Evolutionary conservation across 805 yeast genomes (phyloP), one percentile per base, ranked within the genome.

Genomic region (Candida nonsorbophila): DNA sequence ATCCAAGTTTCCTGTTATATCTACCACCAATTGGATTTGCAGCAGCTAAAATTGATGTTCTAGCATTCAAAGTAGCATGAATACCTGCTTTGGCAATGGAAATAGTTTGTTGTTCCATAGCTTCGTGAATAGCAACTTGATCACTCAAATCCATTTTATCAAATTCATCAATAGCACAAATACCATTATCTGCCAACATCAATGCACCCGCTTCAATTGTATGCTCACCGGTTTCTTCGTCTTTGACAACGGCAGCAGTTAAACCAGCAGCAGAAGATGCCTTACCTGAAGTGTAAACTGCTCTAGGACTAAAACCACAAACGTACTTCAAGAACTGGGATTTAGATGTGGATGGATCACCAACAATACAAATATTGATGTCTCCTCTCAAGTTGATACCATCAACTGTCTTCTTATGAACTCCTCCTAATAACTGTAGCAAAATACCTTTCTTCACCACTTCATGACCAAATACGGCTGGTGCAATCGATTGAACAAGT

Each of bases 91-190:
- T 92, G 7, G 98, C 97, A 49, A 92, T 92, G 10, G 97, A 88
- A 42, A 92, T 92, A 0, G 98, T 92, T 58, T 92, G 98, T 62
- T 92, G 98, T 70, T 92, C 98, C 98, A 92, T 92, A 14, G 97
- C 98, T 64, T 92, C 98, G 62, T 92, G 98, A 63, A 92, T 90
- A 3, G 97, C 97, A 32, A 92, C 97, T 61, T 92, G 97, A 59
- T 92, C 97, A 1, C 79, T 60, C 24, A 88, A 58, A 56, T 90
- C 97, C 98, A 92, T 92, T 65, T 92, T 92, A 54, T 92, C 98
- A 47, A 92, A 92, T 63, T 92, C 98, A 56, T 92, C 98, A 56
- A 92, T 92, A 47, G 96, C 94, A 71, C 98, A 92, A 37, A 92
- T 84, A 38, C 98, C 98, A 51, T 90, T 92, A 60, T 92, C 98